Conservation (phyloP, 768 basidiomycete species). For the Lactarius evosmus region DNA sequence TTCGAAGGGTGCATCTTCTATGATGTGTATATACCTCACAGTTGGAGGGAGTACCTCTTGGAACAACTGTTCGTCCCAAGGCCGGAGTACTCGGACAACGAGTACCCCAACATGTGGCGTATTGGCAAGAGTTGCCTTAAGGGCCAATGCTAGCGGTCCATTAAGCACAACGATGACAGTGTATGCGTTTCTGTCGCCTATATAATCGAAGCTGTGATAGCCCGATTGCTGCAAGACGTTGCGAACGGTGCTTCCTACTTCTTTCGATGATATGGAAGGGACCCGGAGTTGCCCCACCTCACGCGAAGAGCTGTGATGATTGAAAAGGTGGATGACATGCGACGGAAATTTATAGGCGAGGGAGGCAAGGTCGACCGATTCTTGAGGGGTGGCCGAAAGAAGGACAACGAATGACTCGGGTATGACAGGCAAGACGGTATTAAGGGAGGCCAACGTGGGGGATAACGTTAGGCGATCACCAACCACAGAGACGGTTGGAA, state of each 20-base stretch:
- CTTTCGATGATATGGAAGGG: constrained; percentile 37
- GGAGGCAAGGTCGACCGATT: constrained; percentile 71
- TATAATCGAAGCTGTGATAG: constrained; percentile 76
- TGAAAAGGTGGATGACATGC: constrained; percentile 88
- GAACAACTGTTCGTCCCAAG: constrained; percentile 74
- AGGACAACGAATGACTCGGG: constrained; percentile 68
- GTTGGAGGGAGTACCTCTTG: constrained; percentile 55
- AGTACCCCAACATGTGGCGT: constrained; percentile 59
- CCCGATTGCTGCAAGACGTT: constrained; percentile 55
- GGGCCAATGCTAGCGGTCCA: constrained; percentile 66
- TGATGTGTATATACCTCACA: constrained; percentile 59
- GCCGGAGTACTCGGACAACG: constrained; percentile 73
- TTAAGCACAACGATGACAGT: constrained; percentile 72
- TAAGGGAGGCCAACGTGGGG: constrained; percentile 71
- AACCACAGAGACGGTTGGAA: constrained; percentile 67
- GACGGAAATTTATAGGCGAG: constrained; percentile 69
- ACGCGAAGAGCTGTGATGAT: constrained; percentile 76
- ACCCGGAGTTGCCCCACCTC: constrained; percentile 61
- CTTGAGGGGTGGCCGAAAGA: constrained; percentile 80
- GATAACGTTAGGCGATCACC: constrained; percentile 67
- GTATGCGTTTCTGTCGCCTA: constrained; percentile 58
- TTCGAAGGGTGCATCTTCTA: constrained; percentile 72
- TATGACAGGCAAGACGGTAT: constrained; percentile 55
- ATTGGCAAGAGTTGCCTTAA: constrained; percentile 48
- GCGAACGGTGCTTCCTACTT: constrained; percentile 37